Evolutionary conservation across 768 basidiomycete species (phyloP).

Genomic region (Serendipita vermifera): DNA sequence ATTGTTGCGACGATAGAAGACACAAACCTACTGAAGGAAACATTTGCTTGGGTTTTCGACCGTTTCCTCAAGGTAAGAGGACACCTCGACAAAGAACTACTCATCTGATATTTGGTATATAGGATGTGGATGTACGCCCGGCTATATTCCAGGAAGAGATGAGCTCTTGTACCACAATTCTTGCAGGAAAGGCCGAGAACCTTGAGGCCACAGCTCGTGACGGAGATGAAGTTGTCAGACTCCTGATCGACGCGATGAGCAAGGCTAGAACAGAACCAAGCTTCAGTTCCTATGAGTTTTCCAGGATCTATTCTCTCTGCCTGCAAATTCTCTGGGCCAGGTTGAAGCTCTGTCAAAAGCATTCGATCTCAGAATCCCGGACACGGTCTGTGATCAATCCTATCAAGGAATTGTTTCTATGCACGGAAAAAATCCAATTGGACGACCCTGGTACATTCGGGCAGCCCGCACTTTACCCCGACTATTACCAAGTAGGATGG

Average conservation of each 20-base stretch:
- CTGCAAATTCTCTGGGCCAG: neutral
- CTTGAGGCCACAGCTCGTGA: neutral
- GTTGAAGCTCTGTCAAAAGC: neutral
- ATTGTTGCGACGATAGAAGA: neutral
- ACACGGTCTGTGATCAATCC: neutral
- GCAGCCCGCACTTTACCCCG: neutral
- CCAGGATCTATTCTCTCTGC: neutral
- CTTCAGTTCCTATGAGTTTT: neutral
- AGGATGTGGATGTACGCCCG: conserved; percentile 2
- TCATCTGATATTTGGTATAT: neutral
- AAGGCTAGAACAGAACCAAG: neutral
- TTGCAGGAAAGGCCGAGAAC: neutral
- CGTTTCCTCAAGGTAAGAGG: neutral
- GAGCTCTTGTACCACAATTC: neutral
- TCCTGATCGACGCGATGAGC: neutral
- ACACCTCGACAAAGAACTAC: neutral
- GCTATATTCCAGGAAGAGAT: neutral
- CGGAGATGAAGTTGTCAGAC: neutral
- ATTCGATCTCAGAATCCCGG: too few relatives aligned
- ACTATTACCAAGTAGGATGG: neutral
- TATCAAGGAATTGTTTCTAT: neutral
- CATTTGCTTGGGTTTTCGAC: neutral
- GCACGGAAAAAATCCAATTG: neutral
- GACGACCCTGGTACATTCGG: conserved; percentile 5
- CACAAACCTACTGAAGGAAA: neutral